These are phyloP conservation scores for Rostrohypoxylon terebratum DNA, from an alignment of 495 filamentous ascomycete genomes.

Conservation along the genomic window DNA sequence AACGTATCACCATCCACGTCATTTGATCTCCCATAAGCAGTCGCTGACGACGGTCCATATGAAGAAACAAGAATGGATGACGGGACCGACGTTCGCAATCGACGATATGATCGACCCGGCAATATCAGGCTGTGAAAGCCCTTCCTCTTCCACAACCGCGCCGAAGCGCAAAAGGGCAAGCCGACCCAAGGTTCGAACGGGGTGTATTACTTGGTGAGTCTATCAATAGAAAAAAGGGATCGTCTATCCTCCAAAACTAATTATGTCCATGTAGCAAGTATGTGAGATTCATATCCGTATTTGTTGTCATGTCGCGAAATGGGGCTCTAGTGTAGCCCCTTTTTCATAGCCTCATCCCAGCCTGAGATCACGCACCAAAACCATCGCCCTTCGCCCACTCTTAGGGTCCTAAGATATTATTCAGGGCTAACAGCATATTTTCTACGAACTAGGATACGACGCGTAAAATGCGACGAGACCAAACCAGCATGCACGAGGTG, in stretches of 20 bases:
- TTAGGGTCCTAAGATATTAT: background rate
- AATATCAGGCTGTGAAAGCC: slow-evolving; percentile 3
- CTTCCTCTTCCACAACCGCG: background rate
- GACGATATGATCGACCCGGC: slow-evolving; percentile 30
- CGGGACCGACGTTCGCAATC: slow-evolving; percentile 19
- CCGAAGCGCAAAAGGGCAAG: slow-evolving; percentile 42
- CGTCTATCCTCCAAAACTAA: slow-evolving; percentile 9
- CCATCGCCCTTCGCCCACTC: background rate
- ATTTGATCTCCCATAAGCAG: slow-evolving; percentile 3
- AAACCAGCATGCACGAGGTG: slow-evolving; percentile 57
- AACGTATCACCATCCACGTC: background rate
- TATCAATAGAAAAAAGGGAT: background rate
- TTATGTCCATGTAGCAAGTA: slow-evolving; percentile 36
- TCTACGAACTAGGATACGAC: slow-evolving; percentile 31
- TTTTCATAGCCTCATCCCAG: background rate
- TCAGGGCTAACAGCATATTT: slow-evolving; percentile 16
- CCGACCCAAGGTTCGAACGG: slow-evolving; percentile 44
- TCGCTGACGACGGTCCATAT: slow-evolving; percentile 19
- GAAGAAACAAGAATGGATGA: slow-evolving; percentile 17
- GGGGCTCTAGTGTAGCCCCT: background rate
- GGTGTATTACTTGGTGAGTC: slow-evolving; percentile 45
- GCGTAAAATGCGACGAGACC: slow-evolving; percentile 58
- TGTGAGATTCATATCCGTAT: slow-evolving; percentile 16
- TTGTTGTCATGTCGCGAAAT: background rate
- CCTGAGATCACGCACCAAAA: background rate